A percentile compares a stretch with the other conserved stretches of the same genome.
phyloP scores from a whole-genome alignment of 2,329 filamentous ascomycete genomes.

The Diplodia mutila region DNA sequence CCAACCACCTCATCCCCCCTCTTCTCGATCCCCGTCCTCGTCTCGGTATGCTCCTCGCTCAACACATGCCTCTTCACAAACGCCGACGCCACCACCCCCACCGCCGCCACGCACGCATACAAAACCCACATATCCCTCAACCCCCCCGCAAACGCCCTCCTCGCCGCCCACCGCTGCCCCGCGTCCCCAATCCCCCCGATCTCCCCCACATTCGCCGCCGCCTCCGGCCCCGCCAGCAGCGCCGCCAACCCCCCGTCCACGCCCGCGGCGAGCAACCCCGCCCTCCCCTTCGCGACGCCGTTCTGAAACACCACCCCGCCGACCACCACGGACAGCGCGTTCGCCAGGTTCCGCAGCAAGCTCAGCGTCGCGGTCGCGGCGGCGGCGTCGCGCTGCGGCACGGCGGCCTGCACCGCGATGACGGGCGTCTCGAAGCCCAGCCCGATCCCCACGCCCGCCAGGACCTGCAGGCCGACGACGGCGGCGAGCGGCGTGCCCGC shows the following conservation, averaged over 20 bases:
- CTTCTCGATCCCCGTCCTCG: slow-evolving; percentile 48
- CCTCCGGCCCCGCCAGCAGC: slow-evolving; percentile 59
- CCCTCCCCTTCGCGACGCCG: slow-evolving; percentile 57
- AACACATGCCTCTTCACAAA: slow-evolving; percentile 47
- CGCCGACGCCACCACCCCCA: slow-evolving; percentile 44
- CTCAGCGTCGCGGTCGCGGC: slow-evolving; percentile 57
- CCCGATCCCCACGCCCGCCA: slow-evolving; percentile 56
- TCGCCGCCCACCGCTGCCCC: slow-evolving; percentile 56
- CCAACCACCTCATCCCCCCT: no score
- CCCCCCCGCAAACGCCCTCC: slow-evolving; percentile 49
- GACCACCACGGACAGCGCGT: slow-evolving; percentile 54
- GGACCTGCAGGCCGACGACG: slow-evolving; percentile 54
- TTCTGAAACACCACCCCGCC: slow-evolving; percentile 58
- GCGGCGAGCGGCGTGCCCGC: slow-evolving; percentile 34
- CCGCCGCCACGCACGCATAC: slow-evolving; percentile 45
- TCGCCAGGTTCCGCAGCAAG: slow-evolving; percentile 52
- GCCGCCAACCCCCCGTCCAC: slow-evolving; percentile 52
- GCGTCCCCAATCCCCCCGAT: slow-evolving; percentile 53
- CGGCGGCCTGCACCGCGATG: slow-evolving; percentile 60
- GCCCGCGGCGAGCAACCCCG: slow-evolving; percentile 44
- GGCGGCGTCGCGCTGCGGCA: slow-evolving; percentile 53
- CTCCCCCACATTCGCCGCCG: slow-evolving; percentile 58
- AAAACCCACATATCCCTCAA: slow-evolving; percentile 55
- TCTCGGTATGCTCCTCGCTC: slow-evolving; percentile 51
- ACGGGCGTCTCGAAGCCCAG: slow-evolving; percentile 60